Evolutionary conservation across 176 grass and related monocot genomes (phyloP).

Genomic region (Pharus latifolius): DNA sequence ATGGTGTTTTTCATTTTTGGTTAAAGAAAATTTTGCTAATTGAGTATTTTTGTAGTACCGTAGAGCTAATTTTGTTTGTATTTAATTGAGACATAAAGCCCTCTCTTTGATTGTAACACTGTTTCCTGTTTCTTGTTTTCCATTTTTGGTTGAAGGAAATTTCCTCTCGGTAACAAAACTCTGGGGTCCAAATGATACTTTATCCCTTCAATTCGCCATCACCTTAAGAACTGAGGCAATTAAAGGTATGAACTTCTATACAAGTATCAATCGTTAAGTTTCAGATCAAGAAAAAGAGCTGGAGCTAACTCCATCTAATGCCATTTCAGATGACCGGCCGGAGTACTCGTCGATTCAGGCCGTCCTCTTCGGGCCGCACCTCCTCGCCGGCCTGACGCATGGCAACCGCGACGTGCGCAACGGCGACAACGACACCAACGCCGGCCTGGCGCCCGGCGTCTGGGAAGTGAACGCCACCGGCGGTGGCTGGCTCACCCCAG

Average conservation of each 20-base stretch:
- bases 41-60: too few relatives aligned
- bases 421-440: slow-evolving; percentile 28
- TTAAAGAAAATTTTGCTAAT: too few relatives aligned
- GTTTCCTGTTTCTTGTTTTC: background rate
- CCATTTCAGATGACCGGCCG: slow-evolving; percentile 51
- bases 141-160: slow-evolving; percentile 53
- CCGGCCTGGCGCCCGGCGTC: slow-evolving; percentile 42
- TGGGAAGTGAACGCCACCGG: slow-evolving; percentile 53
- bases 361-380: slow-evolving; percentile 60
- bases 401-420: slow-evolving; percentile 35
- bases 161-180: slow-evolving; percentile 52
- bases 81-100: too few relatives aligned
- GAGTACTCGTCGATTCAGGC: slow-evolving; percentile 61
- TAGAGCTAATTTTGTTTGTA: too few relatives aligned
- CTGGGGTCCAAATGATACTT: slow-evolving; percentile 48
- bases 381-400: slow-evolving; percentile 68
- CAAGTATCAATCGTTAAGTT: background rate
- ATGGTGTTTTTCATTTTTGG: too few relatives aligned
- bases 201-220: slow-evolving; percentile 47
- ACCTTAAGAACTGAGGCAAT: slow-evolving; percentile 51
- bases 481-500: slow-evolving; percentile 38
- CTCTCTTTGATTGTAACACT: too few relatives aligned
- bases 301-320: background rate
- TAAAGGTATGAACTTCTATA: slow-evolving; percentile 36
- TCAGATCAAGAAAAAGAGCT: background rate